These are phyloP conservation scores for Penicillium crystallinum DNA, from an alignment of 495 filamentous ascomycete species.

Conservation along the genomic window DNA sequence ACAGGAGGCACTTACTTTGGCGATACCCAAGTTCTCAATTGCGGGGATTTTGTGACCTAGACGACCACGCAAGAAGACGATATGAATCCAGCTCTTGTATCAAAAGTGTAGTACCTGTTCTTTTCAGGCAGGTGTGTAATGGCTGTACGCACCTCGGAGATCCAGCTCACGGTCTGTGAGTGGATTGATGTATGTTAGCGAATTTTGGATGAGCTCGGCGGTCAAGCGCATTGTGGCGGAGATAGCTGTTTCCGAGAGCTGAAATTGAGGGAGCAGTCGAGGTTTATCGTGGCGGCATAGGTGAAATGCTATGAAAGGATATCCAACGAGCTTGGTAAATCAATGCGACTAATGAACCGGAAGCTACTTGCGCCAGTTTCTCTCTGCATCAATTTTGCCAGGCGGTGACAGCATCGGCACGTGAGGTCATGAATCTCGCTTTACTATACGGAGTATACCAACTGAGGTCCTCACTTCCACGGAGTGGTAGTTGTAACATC, in stretches of 20 bases:
- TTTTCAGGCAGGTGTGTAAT: conserved; percentile 60
- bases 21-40: conserved; percentile 97
- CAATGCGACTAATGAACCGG: conserved; percentile 10
- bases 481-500: too few relatives aligned
- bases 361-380: conserved; percentile 20
- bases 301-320: not conserved
- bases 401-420: conserved; percentile 10
- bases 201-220: conserved; percentile 83
- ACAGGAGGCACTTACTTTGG: conserved; percentile 55
- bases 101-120: conserved; percentile 91
- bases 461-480: too few relatives aligned
- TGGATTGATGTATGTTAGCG: conserved; percentile 95
- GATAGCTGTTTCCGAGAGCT: not conserved
- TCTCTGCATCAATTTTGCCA: conserved; percentile 28
- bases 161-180: conserved; percentile 97
- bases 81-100: conserved; percentile 74
- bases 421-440: not conserved
- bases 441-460: too few relatives aligned
- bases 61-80: conserved; percentile 51
- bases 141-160: conserved; percentile 87
- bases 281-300: conserved; percentile 3
- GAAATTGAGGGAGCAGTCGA: not conserved
- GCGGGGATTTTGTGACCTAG: conserved; percentile 95
- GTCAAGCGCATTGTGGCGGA: conserved; percentile 78
- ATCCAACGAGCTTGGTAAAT: conserved; percentile 3